These are phyloP conservation scores for Metschnikowia peoriensis DNA, from an alignment of 805 yeast genomes.

Conservation along the genomic window DNA sequence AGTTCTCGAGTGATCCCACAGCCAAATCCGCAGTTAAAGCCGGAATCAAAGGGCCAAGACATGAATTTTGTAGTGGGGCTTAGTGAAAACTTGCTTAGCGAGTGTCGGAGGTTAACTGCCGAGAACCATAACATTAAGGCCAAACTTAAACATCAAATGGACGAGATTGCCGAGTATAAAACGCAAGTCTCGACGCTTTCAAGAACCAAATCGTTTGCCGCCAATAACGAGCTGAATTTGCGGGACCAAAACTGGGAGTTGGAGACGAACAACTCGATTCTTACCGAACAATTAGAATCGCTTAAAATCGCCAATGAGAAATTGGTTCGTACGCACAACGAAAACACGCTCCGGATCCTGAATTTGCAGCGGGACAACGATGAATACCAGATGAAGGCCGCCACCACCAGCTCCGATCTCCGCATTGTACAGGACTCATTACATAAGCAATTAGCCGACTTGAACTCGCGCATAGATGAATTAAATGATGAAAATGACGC, in stretches of 20 bases:
- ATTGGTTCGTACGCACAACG: slow-evolving; percentile 31
- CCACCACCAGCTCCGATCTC: slow-evolving; percentile 39
- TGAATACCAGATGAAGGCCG: slow-evolving; percentile 39
- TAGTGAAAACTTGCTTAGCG: slow-evolving; percentile 67
- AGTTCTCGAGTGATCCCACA: slow-evolving; percentile 15
- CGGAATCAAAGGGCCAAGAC: slow-evolving; percentile 53
- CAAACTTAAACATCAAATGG: slow-evolving; percentile 41
- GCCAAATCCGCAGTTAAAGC: slow-evolving; percentile 35
- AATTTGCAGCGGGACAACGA: slow-evolving; percentile 49
- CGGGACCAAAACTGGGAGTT: slow-evolving; percentile 67
- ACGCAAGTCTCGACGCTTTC: slow-evolving; percentile 34
- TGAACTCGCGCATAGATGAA: slow-evolving; percentile 52
- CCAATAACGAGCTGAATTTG: slow-evolving; percentile 45
- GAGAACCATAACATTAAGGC: slow-evolving; percentile 51
- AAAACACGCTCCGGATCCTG: slow-evolving; percentile 28
- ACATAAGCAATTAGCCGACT: slow-evolving; percentile 43
- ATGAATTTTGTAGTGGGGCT: slow-evolving; percentile 71
- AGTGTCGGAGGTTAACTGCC: slow-evolving; percentile 68
- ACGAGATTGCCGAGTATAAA: slow-evolving; percentile 40
- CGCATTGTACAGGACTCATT: slow-evolving; percentile 34
- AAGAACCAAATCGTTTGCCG: slow-evolving; percentile 32
- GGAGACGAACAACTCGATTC: slow-evolving; percentile 48
- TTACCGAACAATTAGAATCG: slow-evolving; percentile 44
- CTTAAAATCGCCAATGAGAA: slow-evolving; percentile 41
- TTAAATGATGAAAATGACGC: slow-evolving; percentile 70